Base-by-base conservation (phyloP, 2,329 filamentous ascomycete species). In the Cladosporium velox region DNA sequence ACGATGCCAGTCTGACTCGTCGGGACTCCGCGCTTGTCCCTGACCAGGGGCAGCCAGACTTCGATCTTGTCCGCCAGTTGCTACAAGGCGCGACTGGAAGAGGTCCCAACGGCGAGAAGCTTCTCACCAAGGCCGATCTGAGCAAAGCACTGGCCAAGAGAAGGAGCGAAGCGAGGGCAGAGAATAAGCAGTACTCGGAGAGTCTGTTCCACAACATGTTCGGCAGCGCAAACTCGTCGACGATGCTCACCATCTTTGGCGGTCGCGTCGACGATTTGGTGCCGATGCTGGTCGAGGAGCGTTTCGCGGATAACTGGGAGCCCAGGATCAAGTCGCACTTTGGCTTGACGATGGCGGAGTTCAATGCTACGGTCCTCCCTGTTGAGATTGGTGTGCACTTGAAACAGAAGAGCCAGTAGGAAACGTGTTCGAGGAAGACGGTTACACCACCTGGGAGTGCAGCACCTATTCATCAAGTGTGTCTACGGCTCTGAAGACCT, bases 191-290 rank as follows among this genome's bases (percentile, higher is more conserved):
- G 1, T 80, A 80, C 51, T 57, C 61, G 4, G 61, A 64, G 51
- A 64, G 61, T 26, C 6, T 64, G 28, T 64, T 64, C 66, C 78
- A 80, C 64, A 80, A 80, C 65, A 73, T 77, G 65, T 80, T 80
- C 66, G 79, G 79, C n/a, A 77, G 75, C 64, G 75, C 79, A 30
- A 80, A 78, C 65, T 79, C 78, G 10, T 78, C 77, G 1, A 80
- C 78, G 24, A 80, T 80, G 78, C 72, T 80, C 49, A 80, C 78
- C 0, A 76, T 80, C 35, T 80, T 80, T 47, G 78, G 75, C 52
- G 78, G 79, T 21, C 70, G 70, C 1, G 72, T 80, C 35, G 69
- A 76, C 32, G 79, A 80, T 65, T 70, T 80, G 10, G 73, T 66
- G 12, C 76, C 78, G 0, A 80, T 80, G 78, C 71, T 80, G 24